Conservation (phyloP, 768 basidiomycete species). For the Sporobolomyces phaffii region DNA sequence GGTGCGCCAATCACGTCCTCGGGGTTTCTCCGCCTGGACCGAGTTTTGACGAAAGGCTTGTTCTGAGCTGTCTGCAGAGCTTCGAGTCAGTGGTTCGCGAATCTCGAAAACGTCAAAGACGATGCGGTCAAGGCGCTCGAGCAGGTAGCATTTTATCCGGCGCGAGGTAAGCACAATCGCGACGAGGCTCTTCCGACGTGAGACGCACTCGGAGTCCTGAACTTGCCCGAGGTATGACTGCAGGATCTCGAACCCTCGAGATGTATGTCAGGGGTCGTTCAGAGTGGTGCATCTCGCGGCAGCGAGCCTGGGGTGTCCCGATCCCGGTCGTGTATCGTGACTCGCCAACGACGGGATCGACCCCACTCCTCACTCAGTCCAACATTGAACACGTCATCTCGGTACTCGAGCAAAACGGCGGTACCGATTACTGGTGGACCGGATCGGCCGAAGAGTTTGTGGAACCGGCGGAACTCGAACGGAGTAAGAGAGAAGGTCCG, state of each 20-base stretch:
- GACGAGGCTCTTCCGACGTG: no score
- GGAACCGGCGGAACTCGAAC: constrained; percentile 54
- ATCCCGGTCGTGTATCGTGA: constrained; percentile 70
- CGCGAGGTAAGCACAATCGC: constrained; percentile 55
- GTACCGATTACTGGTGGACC: constrained; percentile 85
- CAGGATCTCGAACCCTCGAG: constrained; percentile 82
- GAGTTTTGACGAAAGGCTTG: no score
- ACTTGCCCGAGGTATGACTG: no score
- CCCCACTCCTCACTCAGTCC: constrained; percentile 58
- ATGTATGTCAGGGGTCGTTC: constrained; percentile 79
- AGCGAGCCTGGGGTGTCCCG: constrained; percentile 94
- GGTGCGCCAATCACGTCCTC: no score
- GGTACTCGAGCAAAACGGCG: constrained; percentile 68
- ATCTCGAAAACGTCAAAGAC: constrained; percentile 75
- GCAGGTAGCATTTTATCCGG: constrained; percentile 68
- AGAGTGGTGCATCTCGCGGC: constrained; percentile 98
- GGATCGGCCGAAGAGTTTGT: constrained; percentile 78
- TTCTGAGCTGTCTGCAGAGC: constrained; percentile 53
- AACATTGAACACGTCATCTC: constrained; percentile 69
- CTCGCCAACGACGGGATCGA: not conserved
- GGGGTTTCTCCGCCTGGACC: no score
- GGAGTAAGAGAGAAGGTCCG: constrained; percentile 46
- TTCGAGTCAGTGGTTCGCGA: constrained; percentile 96
- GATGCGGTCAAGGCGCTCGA: constrained; percentile 64
- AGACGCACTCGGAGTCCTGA: no score